Conservation (phyloP, 2,329 filamentous ascomycete genomes). For the Magnaporthiopsis incrustans region DNA sequence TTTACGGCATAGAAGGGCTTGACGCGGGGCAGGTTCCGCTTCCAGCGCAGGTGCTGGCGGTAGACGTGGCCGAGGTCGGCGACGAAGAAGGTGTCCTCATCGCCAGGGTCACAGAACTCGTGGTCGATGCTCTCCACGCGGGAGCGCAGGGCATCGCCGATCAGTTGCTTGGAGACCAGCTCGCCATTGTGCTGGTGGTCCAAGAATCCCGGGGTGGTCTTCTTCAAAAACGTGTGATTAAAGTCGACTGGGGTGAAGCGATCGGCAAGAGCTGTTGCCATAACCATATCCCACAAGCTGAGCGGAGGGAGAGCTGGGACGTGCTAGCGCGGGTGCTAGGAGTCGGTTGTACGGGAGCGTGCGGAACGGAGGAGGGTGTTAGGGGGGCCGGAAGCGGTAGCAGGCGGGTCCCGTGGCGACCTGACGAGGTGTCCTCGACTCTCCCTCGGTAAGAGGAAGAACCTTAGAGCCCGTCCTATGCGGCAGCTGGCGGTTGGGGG, state of each 20-base stretch:
- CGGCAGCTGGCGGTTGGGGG: constrained; percentile 82
- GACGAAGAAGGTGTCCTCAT: constrained; percentile 97
- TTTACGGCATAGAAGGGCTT: constrained; percentile 99
- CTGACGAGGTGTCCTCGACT: constrained; percentile 98
- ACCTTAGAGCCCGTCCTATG: constrained; percentile 97
- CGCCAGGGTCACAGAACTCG: constrained; percentile 81
- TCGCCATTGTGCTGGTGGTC: constrained; percentile 30
- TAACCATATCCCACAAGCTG: constrained; percentile 49
- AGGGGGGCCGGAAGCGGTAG: constrained; percentile 94
- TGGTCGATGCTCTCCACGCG: constrained; percentile 79
- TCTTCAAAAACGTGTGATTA: constrained; percentile 36
- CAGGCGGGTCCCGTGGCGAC: constrained; percentile 82
- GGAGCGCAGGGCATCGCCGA: constrained; percentile 78
- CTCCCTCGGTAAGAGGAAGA: constrained; percentile 99
- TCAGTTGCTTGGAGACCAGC: constrained; percentile 64
- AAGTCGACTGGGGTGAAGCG: constrained; percentile 42
- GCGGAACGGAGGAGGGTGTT: constrained; percentile 41
- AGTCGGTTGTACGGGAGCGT: constrained; percentile 8
- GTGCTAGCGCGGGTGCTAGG: constrained; percentile 8
- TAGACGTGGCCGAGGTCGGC: constrained; percentile 98
- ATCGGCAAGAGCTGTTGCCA: constrained; percentile 54
- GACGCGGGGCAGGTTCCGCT: constrained; percentile 83
- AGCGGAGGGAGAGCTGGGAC: constrained; percentile 8
- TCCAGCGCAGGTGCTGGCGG: constrained; percentile 97
- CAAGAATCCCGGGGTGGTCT: constrained; percentile 21